Conservation (phyloP, 176 grass and related monocot species). For the Chloris gayana region DNA sequence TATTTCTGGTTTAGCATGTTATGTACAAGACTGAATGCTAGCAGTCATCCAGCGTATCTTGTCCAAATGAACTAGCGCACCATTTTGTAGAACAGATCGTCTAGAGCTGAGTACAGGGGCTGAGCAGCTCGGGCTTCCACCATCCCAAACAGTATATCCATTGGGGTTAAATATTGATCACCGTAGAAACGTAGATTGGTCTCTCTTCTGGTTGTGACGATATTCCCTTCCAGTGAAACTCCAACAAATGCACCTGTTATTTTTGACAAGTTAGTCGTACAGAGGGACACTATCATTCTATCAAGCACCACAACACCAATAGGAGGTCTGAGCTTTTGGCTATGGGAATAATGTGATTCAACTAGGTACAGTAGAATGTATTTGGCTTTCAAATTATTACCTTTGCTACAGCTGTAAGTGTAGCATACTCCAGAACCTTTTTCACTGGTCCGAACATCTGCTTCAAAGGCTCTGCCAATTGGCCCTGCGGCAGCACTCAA, state of each 20-base stretch:
- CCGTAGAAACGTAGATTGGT: slow-evolving; percentile 88
- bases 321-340: neutral
- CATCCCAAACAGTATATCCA: slow-evolving; percentile 73
- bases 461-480: slow-evolving; percentile 89
- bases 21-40: slow-evolving; percentile 39
- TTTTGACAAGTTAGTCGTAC: neutral
- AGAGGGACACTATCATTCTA: neutral
- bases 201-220: slow-evolving; percentile 68
- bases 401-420: slow-evolving; percentile 98
- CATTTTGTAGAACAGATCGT: slow-evolving; percentile 68
- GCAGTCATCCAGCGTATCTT: neutral
- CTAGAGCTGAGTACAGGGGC: slow-evolving; percentile 68
- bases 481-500: slow-evolving; percentile 87
- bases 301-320: neutral
- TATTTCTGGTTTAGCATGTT: slow-evolving; percentile 28
- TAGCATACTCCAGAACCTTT: slow-evolving; percentile 92
- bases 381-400: slow-evolving; percentile 39
- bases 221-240: slow-evolving; percentile 87
- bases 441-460: slow-evolving; percentile 78
- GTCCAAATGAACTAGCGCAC: slow-evolving; percentile 23
- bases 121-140: slow-evolving; percentile 75
- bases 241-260: slow-evolving; percentile 87
- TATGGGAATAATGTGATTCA: neutral
- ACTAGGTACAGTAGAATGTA: neutral
- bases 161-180: slow-evolving; percentile 79